Base-by-base conservation (phyloP, 139 green algal genomes). In the Raphidocelis subcapitata region DNA sequence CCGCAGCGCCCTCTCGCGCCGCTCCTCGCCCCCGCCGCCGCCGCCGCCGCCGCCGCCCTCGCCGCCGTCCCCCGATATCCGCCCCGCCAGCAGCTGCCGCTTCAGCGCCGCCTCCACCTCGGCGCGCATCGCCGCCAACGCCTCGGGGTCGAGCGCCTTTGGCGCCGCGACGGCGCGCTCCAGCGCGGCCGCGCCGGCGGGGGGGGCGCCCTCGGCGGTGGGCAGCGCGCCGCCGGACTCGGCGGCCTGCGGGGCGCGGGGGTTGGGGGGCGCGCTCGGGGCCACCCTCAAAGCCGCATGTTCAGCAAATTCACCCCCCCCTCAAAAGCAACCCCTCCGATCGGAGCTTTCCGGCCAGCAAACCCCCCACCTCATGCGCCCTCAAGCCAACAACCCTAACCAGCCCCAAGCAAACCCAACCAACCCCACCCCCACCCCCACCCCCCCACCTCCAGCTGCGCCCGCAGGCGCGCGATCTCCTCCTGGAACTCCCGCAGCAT, bases 401-500 rank as follows among this genome's bases (percentile, higher is more conserved):
- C n/a, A n/a, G n/a, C n/a, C n/a, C n/a, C n/a, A n/a, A n/a, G n/a
- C n/a, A n/a, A n/a, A n/a, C n/a, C n/a, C n/a, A n/a, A n/a, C n/a
- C n/a, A n/a, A n/a, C n/a, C n/a, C n/a, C n/a, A n/a, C n/a, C n/a
- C n/a, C n/a, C n/a, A n/a, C n/a, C n/a, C n/a, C n/a, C n/a, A 28
- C 8, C 62, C 59, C 54, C 71, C 26, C 55, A 83, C 84, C 67
- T 76, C 79, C 52, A 97, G 85, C 77, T 88, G 63, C 0, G 81
- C 76, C 55, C 92, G 92, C 15, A 98, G 86, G 3, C 82, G 64
- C 1, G 76, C 60, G 31, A 98, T 97, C 75, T 98, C 92, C 15
- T 94, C 88, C 82, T 97, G 93, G 78, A 94, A 97, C 81, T 97
- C 90, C 5, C 89, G 79, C 69, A 98, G 79, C 89, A 97, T 94